Evolutionary conservation across 73 alveolate species (phyloP).

Genomic region (Tetrahymena elliotti): DNA sequence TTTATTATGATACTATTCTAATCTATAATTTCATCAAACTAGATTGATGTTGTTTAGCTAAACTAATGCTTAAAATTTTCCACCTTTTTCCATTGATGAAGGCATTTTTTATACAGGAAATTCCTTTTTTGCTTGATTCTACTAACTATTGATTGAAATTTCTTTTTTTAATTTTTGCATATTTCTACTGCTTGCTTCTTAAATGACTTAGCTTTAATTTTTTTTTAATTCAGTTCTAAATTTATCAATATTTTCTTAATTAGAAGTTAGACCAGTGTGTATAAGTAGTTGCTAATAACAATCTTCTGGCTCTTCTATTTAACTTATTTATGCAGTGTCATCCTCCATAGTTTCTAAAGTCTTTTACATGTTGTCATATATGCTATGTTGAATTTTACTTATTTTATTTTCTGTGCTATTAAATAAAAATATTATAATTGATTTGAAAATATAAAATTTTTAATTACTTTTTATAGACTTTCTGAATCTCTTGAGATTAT

Average conservation of each 20-base stretch:
- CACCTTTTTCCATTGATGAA: neutral
- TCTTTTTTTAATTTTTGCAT: neutral
- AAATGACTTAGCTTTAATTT: neutral
- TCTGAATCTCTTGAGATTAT: neutral
- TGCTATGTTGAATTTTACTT: neutral
- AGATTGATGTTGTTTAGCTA: neutral
- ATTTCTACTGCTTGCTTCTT: neutral
- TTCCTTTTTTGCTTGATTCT: neutral
- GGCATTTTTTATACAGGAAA: neutral
- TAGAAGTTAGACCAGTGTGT: neutral
- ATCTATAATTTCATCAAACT: neutral
- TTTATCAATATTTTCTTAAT: neutral
- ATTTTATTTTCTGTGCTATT: neutral
- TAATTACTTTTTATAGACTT: neutral
- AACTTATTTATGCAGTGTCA: neutral
- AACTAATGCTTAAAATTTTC: neutral
- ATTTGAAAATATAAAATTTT: neutral
- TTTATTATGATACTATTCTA: too few species aligned
- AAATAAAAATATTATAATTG: neutral
- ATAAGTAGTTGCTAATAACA: neutral
- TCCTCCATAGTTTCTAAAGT: neutral
- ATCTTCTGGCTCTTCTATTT: neutral
- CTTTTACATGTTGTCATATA: neutral
- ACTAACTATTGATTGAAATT: neutral
- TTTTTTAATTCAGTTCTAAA: neutral